phyloP scores from a whole-genome alignment of 805 yeast species.

The Nematodospora valgi region DNA sequence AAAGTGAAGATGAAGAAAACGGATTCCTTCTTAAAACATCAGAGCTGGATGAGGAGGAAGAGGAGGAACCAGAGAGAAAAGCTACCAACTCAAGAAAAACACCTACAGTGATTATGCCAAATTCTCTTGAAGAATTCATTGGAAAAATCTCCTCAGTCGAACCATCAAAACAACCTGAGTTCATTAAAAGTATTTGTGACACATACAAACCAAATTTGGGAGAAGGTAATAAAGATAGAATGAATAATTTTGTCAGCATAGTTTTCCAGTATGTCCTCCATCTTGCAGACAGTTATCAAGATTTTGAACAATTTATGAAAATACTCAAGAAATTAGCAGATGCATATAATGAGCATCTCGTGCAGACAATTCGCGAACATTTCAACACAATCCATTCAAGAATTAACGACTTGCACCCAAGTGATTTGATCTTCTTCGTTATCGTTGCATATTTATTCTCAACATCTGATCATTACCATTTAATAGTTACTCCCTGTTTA shows the following conservation, averaged over 20 bases:
- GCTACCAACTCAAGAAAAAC: constrained; percentile 3
- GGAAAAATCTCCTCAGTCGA: constrained; percentile 25
- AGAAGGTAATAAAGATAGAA: constrained; percentile 74
- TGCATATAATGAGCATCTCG: constrained; percentile 60
- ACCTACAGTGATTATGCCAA: constrained; percentile 25
- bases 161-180: constrained; percentile 40
- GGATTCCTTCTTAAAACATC: constrained; percentile 31
- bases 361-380: constrained; percentile 57
- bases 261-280: constrained; percentile 60
- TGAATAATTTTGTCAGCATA: constrained; percentile 60
- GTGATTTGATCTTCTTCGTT: constrained; percentile 65
- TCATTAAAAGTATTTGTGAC: constrained; percentile 54
- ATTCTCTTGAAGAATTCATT: constrained; percentile 28
- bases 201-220: constrained; percentile 73
- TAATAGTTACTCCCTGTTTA: constrained; percentile 80
- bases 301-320: constrained; percentile 41
- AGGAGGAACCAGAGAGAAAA: constrained; percentile 14
- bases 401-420: constrained; percentile 24
- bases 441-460: constrained; percentile 79
- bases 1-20: constrained; percentile 45
- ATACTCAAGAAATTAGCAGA: constrained; percentile 59
- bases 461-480: constrained; percentile 93
- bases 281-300: constrained; percentile 28
- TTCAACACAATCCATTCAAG: constrained; percentile 55
- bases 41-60: constrained; percentile 38